Evolutionary conservation across 2,329 filamentous ascomycete genomes (phyloP), one percentile per base, ranked within the genome.

Genomic region (Aspergillus felis): DNA sequence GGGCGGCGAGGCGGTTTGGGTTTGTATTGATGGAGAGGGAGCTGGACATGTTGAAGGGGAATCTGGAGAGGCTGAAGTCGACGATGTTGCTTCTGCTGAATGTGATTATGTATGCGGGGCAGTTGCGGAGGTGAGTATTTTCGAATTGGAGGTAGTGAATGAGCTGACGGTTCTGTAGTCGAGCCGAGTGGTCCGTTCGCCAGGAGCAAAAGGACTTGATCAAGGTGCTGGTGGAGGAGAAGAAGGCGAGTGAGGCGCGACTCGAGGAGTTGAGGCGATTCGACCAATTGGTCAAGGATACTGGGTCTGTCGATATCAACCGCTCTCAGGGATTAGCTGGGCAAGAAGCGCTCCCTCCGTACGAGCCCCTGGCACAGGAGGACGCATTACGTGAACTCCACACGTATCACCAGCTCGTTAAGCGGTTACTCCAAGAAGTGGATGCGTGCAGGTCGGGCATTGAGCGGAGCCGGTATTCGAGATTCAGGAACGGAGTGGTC

Each of bases 61-160:
- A 73, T 53, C 57, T 72, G 49, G 71, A 72, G n/a, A 60, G 66
- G n/a, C 46, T 73, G 25, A 73, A 72, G 47, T 62, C 58, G 7
- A 72, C 66, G 10, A 58, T 72, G 54, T 29, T 66, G 28, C 49
- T 73, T 14, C 64, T 72, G 64, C 50, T 72, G 14, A 66, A 71
- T 58, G 68, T 73, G 1, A 64, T 73, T 38, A 69, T 66, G 32
- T 71, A 71, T 55, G 70, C 70, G 14, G 64, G 62, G 27, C 66
- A 68, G 48, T 12, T 64, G 17, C 57, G 57, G 14, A 63, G 57
- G 57, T 57, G 51, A 57, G 53, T 52, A 22, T 27, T 20, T 17
- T 22, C 4, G 27, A 2, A 2, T 22, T 22, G 2, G 22, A n/a
- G 2, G 28, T 50, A 2, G 7, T 48, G n/a, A 24, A 22, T 48